Evolutionary conservation across 1,284 basidiomycete species (phyloP).

Genomic region (Irpex sp.): DNA sequence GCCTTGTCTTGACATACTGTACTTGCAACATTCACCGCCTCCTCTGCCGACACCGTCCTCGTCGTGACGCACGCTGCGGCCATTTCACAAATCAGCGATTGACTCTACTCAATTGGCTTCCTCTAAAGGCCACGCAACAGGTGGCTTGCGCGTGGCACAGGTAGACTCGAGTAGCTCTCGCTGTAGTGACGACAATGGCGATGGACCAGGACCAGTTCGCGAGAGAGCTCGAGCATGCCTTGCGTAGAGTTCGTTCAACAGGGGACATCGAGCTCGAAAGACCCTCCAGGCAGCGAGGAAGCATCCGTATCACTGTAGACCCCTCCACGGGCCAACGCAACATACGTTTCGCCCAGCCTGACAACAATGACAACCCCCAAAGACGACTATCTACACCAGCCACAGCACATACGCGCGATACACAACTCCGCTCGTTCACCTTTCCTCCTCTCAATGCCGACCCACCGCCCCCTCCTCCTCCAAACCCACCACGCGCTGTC

Average conservation of each 20-base stretch:
- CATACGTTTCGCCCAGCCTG: neutral
- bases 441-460: neutral
- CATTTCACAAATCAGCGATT: slow-evolving; percentile 8
- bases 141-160: neutral
- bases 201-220: slow-evolving; percentile 5
- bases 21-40: neutral
- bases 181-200: neutral
- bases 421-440: neutral
- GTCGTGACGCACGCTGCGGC: neutral
- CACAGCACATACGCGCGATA: neutral
- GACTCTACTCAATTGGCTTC: slow-evolving; percentile 3
- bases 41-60: neutral
- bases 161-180: neutral
- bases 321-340: neutral
- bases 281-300: neutral
- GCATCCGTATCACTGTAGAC: slow-evolving; percentile 5
- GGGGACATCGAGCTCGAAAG: slow-evolving; percentile 14
- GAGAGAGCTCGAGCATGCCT: slow-evolving; percentile 5
- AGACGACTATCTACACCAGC: neutral
- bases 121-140: neutral
- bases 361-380: neutral
- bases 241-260: slow-evolving; percentile 19
- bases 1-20: too few species aligned
- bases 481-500: neutral
- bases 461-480: neutral